A percentile compares a stretch with the other conserved stretches of the same genome.
phyloP scores from a whole-genome alignment of 495 filamentous ascomycete genomes.

The Cetradonia linearis region DNA sequence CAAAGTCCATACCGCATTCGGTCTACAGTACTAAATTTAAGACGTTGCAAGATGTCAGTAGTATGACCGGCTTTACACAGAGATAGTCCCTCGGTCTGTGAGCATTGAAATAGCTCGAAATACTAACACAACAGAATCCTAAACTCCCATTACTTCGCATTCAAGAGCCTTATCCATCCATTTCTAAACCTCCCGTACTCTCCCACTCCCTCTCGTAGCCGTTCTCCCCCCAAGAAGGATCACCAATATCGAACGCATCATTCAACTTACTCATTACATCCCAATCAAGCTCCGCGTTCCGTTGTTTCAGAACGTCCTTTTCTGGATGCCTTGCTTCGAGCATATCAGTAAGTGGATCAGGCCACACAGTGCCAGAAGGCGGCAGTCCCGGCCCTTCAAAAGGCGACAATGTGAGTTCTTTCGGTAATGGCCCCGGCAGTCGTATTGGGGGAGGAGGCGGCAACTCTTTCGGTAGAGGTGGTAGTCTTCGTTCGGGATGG shows the following conservation, averaged over 20 bases:
- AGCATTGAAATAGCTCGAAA: too few relatives aligned
- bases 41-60: too few relatives aligned
- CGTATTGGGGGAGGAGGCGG: not conserved
- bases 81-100: too few relatives aligned
- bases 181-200: not conserved
- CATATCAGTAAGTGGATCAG: not conserved
- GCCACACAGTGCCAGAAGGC: not conserved
- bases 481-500: not conserved
- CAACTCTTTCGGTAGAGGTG: not conserved
- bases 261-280: not conserved
- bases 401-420: not conserved
- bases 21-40: too few relatives aligned
- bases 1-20: too few relatives aligned
- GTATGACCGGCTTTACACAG: too few relatives aligned
- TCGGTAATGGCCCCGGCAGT: not conserved
- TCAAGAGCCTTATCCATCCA: not conserved
- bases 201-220: not conserved
- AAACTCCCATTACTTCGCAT: not conserved
- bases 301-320: not conserved
- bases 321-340: not conserved
- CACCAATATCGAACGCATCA: not conserved
- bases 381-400: not conserved
- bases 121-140: too few relatives aligned
- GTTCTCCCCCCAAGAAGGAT: not conserved
- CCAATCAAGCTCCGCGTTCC: not conserved